Conservation (phyloP, 441 rosid species). For the Syzygium malaccense region DNA sequence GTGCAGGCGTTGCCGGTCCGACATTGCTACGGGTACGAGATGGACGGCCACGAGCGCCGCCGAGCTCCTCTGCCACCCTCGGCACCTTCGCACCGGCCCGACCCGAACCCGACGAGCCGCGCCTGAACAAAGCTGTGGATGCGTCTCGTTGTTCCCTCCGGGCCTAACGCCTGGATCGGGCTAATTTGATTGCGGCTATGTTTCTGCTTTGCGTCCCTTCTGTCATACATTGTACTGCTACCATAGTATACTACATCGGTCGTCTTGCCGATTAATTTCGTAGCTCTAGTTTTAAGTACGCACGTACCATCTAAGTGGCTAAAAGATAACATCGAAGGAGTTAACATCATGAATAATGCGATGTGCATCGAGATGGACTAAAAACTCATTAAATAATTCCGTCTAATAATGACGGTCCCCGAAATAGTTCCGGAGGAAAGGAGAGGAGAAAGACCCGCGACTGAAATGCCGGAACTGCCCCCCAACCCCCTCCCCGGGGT, state of each 20-base stretch:
- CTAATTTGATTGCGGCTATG: not conserved
- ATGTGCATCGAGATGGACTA: not conserved
- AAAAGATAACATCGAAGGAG: not conserved
- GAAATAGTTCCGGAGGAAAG: not conserved
- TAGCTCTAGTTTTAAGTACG: not conserved
- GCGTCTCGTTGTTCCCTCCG: not conserved
- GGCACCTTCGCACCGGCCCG: not conserved
- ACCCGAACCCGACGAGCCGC: not conserved
- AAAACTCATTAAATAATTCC: not conserved
- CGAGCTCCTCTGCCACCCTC: conserved; percentile 6
- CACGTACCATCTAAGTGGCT: not conserved
- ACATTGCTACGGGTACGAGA: conserved; percentile 16
- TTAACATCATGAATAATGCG: no score
- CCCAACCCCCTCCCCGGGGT: not conserved
- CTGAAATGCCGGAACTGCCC: not conserved
- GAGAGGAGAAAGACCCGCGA: no score
- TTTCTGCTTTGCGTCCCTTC: not conserved
- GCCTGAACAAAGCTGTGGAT: not conserved
- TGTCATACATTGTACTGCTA: not conserved
- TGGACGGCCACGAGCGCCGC: not conserved
- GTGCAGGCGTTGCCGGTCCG: conserved; percentile 15
- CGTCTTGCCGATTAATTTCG: not conserved
- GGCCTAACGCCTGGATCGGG: not conserved
- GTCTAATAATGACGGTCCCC: not conserved
- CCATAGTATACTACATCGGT: not conserved